Conservation (phyloP, 306 rosid species). For the Malus fusca region DNA sequence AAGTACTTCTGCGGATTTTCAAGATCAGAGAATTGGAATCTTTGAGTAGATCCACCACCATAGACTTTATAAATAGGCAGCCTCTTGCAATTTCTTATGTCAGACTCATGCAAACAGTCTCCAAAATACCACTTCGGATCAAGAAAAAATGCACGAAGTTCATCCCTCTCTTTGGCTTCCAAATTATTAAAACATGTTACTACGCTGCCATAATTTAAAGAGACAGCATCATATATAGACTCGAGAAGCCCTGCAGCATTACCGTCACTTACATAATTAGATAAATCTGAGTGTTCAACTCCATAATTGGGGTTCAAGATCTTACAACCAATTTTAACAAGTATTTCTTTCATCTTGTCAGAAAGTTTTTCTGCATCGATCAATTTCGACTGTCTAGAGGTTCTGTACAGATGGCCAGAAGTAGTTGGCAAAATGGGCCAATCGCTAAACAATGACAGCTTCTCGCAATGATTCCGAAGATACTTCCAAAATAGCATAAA, state of each 20-base stretch:
- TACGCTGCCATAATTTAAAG: conserved; percentile 37
- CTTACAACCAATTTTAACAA: conserved; percentile 70
- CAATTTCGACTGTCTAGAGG: conserved; percentile 60
- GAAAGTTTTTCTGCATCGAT: conserved; percentile 61
- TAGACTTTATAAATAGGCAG: conserved; percentile 74
- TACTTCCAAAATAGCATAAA: conserved; percentile 72
- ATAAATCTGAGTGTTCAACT: conserved; percentile 64
- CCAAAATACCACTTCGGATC: conserved; percentile 90
- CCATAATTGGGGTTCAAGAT: conserved; percentile 52
- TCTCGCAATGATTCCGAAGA: conserved; percentile 48
- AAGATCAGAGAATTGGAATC: conserved; percentile 59
- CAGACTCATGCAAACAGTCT: conserved; percentile 45
- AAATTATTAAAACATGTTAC: conserved; percentile 48
- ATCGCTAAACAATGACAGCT: conserved; percentile 57
- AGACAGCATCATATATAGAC: conserved; percentile 46
- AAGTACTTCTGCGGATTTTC: conserved; percentile 72
- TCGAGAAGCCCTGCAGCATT: conserved; percentile 67
- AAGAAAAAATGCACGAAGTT: conserved; percentile 74
- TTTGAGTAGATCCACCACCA: conserved; percentile 42
- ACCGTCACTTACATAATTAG: conserved; percentile 58
- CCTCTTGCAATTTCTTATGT: conserved; percentile 52
- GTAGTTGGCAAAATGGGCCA: conserved; percentile 96
- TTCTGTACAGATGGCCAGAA: conserved; percentile 63
- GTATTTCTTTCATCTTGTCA: conserved; percentile 42
- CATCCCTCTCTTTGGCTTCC: conserved; percentile 59